Evolutionary conservation across 2,329 filamentous ascomycete species (phyloP), one percentile per base, ranked within the genome.

Genomic region (Phialocephala subalpina): DNA sequence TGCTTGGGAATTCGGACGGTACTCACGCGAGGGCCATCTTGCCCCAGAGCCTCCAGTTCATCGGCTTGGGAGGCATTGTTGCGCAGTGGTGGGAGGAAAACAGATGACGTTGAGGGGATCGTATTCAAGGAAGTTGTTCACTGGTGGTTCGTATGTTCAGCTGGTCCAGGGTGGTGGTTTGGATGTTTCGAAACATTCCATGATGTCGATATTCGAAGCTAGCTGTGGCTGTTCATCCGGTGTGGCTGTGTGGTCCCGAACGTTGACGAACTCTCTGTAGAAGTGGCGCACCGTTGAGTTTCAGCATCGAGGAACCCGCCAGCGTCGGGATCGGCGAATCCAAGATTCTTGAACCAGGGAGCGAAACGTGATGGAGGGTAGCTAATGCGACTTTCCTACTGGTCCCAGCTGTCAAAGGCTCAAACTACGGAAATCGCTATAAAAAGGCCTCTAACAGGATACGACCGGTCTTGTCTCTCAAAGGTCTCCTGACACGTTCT

Each of bases 21-120:
- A 79, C 88, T 81, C 82, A 94, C 92, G 84, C 87, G 60, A 82
- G 80, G 5, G 90, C 73, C 86, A 95, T 92, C 81, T 96, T 96
- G 67, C 87, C 78, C 82, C 83, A 89, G 67, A 87, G 78, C 69
- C 78, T 79, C 82, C 87, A 87, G 65, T 86, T 88, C 60, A 80
- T 77, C 29, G 83, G 78, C 72, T 66, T 67, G 18, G 64, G 64
- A 29, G 64, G 60, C 64, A 66, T 66, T 11, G 38, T 61, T 27
- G 20, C 6, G 60, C 18, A 45, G 56, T 29, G 33, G 14, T 18
- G 36, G 16, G 36, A 53, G 6, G 29, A 9, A 14, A 38, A 56
- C 38, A n/a, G 59, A 29, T 62, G 38, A 62, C 35, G 53, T 62
- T 55, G 62, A 35, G 40, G 58, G 60, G 63, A 38, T 68, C 49